Percentiles rank a stretch among this genome's conserved stretches.
These are phyloP conservation scores for Chytriomyces sp. DNA, from an alignment of 192 early-diverging fungal genomes.

Conservation along the genomic window DNA sequence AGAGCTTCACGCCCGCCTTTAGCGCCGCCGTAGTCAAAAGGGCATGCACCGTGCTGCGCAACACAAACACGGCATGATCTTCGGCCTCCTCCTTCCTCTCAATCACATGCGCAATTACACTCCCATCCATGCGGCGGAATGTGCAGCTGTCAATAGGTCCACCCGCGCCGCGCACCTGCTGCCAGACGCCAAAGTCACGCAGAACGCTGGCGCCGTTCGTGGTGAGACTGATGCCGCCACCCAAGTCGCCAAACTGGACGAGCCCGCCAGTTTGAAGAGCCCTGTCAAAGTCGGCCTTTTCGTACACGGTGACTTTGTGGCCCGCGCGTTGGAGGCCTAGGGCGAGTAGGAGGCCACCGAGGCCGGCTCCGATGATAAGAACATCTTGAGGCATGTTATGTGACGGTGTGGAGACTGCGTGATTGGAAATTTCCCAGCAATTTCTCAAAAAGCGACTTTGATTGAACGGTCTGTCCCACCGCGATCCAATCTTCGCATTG, in stretches of 20 bases:
- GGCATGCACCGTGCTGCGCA: neutral
- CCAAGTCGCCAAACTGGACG: neutral
- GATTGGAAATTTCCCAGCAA: too few species aligned
- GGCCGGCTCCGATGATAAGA: constrained; percentile 24
- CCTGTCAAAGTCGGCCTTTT: too few species aligned
- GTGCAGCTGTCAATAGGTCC: neutral
- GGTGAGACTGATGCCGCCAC: constrained; percentile 11
- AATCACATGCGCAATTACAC: neutral
- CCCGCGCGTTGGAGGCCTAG: constrained; percentile 16
- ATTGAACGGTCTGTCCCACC: too few species aligned
- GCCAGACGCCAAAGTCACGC: constrained; percentile 1
- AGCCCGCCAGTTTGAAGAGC: too few species aligned
- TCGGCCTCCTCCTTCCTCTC: neutral
- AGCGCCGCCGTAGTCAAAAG: neutral
- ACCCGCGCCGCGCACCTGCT: neutral
- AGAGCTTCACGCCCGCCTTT: neutral
- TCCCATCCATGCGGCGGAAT: neutral
- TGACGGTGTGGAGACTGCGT: too few species aligned
- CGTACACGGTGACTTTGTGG: constrained; percentile 2
- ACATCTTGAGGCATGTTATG: constrained; percentile 7
- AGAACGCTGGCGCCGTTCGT: constrained; percentile 12
- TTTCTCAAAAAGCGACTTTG: too few species aligned
- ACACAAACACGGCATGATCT: too few species aligned
- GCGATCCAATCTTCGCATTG: too few species aligned
- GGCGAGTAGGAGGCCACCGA: constrained; percentile 11